Evolutionary conservation across 164 flowering plant genomes (phyloP).

Genomic region (grape (Vitis vinifera)): DNA sequence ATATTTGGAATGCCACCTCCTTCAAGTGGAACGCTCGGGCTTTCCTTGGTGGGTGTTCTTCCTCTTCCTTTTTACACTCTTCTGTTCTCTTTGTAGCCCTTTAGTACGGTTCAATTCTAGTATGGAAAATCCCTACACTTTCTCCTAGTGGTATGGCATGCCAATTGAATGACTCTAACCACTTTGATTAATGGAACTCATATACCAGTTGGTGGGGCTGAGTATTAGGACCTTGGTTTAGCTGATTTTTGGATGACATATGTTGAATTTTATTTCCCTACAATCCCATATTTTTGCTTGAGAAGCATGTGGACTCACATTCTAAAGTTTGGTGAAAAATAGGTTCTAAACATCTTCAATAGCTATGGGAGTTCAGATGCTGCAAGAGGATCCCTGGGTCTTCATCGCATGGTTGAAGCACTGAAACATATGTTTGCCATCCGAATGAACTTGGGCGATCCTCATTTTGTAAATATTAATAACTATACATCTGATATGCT

Average conservation of each 20-base stretch:
- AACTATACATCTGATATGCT: constrained; percentile 59
- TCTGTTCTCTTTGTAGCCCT: not conserved
- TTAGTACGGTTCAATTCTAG: not conserved
- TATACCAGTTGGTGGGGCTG: not conserved
- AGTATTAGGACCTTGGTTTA: not conserved
- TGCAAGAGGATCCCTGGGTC: constrained; percentile 57
- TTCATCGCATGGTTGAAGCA: constrained; percentile 85
- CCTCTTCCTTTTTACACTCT: not conserved
- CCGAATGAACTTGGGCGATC: constrained; percentile 94
- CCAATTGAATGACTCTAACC: not conserved
- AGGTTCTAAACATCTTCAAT: constrained; percentile 76
- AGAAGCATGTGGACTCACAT: not conserved
- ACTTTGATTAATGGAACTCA: not conserved
- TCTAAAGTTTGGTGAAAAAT: constrained; percentile 13
- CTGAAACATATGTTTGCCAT: constrained; percentile 84
- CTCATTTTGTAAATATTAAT: constrained; percentile 54
- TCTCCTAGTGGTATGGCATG: not conserved
- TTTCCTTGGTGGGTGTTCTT: constrained; percentile 58
- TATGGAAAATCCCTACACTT: no score
- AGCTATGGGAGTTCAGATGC: constrained; percentile 61
- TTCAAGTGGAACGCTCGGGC: constrained; percentile 89
- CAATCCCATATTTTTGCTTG: not conserved
- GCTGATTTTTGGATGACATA: not conserved
- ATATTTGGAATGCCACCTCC: constrained; percentile 95
- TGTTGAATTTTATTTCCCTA: not conserved